Base-by-base conservation (phyloP, 2,329 filamentous ascomycete species). In the Trichoderma hamatum region DNA sequence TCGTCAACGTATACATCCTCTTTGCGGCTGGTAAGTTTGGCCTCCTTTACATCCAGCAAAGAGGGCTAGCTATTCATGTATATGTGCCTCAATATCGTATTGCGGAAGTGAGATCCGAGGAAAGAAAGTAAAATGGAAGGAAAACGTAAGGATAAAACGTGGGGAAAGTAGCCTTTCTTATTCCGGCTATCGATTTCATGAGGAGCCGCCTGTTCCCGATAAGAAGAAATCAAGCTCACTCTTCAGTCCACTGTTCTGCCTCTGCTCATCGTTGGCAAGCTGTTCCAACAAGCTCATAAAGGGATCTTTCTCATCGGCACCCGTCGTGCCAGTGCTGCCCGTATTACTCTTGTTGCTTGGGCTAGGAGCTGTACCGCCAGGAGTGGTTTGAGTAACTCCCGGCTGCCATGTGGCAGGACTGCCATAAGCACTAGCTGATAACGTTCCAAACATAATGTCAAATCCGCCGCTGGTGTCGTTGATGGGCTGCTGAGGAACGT, bases 191-290 rank as follows among this genome's bases (percentile, higher is more conserved):
- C 1, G 13, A 3, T 9, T 5, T 67, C n/a, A 71, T 59, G 63
- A 54, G 36, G 58, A 11, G n/a, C 28, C 46, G 10, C 64, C 58
- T 28, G 76, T 70, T 26, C 76, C 75, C 24, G 75, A 78, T 32
- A 94, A 80, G 75, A 94, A 94, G 79, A 93, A 94, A 77, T 95
- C 92, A 74, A 96, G 81, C 75, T 95, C 92, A 72, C 86, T 90
- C 14, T 90, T 90, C 11, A 89, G 87, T 0, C 90, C 91, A 63
- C 87, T 83, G 52, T 84, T 84, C 65, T 80, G 75, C 26, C 78
- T 77, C 66, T 91, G 86, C 78, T 95, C 92, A 74, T 93, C 94
- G 78, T 96, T 92, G 0, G 92, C 92, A 69, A 96, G 83, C 79
- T 96, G 92, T 77, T 96, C 92, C 43, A 96, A 81, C 52, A 96